Conservation (phyloP, 2,329 filamentous ascomycete genomes). For the Pseudocercospora musae region DNA sequence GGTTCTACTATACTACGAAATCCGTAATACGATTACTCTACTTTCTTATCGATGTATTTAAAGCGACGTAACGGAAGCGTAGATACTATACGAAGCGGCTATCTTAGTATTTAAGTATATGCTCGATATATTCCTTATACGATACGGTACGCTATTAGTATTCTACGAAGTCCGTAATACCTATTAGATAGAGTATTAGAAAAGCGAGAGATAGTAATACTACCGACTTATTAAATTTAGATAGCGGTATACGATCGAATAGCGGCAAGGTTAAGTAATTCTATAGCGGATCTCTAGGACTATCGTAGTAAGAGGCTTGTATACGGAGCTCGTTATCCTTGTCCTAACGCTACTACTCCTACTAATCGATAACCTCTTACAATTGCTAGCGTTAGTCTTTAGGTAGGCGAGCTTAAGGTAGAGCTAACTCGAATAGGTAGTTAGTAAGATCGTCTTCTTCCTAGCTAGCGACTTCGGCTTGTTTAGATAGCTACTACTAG, state of each 20-base stretch:
- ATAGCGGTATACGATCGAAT: not conserved
- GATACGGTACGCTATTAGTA: not conserved
- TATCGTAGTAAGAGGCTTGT: too few relatives aligned
- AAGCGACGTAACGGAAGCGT: not conserved
- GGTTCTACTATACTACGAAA: not conserved
- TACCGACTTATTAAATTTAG: not conserved
- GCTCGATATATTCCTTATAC: not conserved
- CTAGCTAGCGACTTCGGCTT: too few relatives aligned
- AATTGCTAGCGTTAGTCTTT: not conserved
- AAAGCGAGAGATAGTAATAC: not conserved
- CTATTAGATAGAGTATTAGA: not conserved
- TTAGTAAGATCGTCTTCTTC: not conserved
- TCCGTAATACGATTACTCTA: not conserved
- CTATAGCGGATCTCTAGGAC: not conserved
- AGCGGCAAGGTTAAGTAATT: not conserved
- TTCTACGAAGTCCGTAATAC: not conserved
- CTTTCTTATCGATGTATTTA: not conserved
- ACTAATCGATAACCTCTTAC: not conserved
- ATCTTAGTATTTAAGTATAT: not conserved
- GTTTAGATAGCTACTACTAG: too few relatives aligned
- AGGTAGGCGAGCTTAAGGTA: not conserved
- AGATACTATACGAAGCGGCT: not conserved
- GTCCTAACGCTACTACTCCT: not conserved
- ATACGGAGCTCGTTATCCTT: not conserved
- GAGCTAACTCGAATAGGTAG: not conserved